phyloP scores from a whole-genome alignment of 805 yeast genomes.

The Kodamaea laetipori region DNA sequence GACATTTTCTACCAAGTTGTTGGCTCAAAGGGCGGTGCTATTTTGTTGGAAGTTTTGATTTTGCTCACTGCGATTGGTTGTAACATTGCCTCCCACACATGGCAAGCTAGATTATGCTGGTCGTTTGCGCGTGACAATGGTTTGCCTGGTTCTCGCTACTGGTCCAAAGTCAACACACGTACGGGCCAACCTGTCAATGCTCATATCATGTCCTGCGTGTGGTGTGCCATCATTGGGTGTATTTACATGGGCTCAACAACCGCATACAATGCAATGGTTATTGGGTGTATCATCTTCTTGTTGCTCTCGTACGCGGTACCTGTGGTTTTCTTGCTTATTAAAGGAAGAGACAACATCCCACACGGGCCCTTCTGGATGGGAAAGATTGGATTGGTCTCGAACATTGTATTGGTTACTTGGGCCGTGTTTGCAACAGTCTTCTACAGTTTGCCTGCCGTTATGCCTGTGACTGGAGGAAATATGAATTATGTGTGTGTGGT shows the following conservation, averaged over 20 bases:
- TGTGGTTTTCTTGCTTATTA: constrained; percentile 45
- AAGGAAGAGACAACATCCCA: constrained; percentile 52
- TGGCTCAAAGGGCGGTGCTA: constrained; percentile 54
- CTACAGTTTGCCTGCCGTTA: constrained; percentile 62
- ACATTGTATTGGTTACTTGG: constrained; percentile 57
- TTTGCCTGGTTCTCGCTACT: constrained; percentile 53
- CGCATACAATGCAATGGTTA: constrained; percentile 66
- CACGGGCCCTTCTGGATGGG: constrained; percentile 75
- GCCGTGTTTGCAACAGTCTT: constrained; percentile 59
- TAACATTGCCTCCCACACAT: constrained; percentile 61
- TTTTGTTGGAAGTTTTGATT: constrained; percentile 50
- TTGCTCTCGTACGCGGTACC: constrained; percentile 62
- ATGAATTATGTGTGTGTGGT: constrained; percentile 73
- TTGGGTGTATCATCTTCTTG: constrained; percentile 61
- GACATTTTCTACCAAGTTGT: constrained; percentile 65
- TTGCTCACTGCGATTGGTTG: constrained; percentile 59
- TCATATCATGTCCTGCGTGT: constrained; percentile 53
- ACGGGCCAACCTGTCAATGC: constrained; percentile 62
- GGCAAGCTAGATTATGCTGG: constrained; percentile 72
- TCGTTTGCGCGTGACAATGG: constrained; percentile 69
- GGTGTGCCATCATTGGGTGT: constrained; percentile 59
- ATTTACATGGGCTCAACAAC: constrained; percentile 66
- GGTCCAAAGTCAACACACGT: constrained; percentile 49
- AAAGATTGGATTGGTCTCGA: constrained; percentile 51
- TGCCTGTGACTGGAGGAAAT: constrained; percentile 60